Percentiles rank a stretch among this genome's conserved stretches.
Conservation (phyloP, 306 rosid genomes). For the Rosa rugosa region DNA sequence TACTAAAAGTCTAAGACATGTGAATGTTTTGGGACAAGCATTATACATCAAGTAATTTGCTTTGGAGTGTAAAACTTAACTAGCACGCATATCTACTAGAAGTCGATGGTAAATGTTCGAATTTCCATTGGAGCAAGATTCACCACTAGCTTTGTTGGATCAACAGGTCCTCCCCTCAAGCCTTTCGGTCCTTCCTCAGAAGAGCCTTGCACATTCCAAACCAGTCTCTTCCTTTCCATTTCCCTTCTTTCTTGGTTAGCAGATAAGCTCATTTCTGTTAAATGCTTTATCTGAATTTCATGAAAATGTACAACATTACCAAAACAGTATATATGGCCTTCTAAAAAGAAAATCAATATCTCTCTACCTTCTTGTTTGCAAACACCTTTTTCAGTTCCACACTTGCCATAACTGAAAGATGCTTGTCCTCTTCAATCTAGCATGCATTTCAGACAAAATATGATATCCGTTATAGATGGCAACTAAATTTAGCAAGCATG, state of each 20-base stretch:
- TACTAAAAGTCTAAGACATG: too few species aligned
- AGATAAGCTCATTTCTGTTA: conserved; percentile 60
- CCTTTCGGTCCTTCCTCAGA: conserved; percentile 26
- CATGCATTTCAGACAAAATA: conserved; percentile 25
- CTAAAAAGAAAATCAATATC: background rate
- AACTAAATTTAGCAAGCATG: background rate
- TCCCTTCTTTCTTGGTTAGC: conserved; percentile 66
- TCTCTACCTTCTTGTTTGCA: conserved; percentile 52
- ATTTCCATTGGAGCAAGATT: conserved; percentile 74
- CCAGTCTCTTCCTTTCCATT: conserved; percentile 70
- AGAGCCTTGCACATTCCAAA: conserved; percentile 63
- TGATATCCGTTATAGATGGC: background rate
- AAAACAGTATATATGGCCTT: too few species aligned
- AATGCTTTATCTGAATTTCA: conserved; percentile 46
- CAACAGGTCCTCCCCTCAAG: conserved; percentile 59
- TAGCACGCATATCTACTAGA: conserved; percentile 7
- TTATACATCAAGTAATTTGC: too few species aligned
- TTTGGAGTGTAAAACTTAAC: background rate
- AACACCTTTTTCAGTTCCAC: conserved; percentile 64
- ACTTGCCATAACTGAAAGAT: conserved; percentile 53
- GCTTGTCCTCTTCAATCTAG: conserved; percentile 60
- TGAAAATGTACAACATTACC: background rate
- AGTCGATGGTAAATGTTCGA: conserved; percentile 47
- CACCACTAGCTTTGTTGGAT: conserved; percentile 52
- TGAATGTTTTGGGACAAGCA: too few species aligned